Percentiles rank a stretch among this genome's conserved stretches.
Evolutionary conservation across 441 rosid genomes (phyloP).

Genomic region (Arabidopsis hybrid): DNA sequence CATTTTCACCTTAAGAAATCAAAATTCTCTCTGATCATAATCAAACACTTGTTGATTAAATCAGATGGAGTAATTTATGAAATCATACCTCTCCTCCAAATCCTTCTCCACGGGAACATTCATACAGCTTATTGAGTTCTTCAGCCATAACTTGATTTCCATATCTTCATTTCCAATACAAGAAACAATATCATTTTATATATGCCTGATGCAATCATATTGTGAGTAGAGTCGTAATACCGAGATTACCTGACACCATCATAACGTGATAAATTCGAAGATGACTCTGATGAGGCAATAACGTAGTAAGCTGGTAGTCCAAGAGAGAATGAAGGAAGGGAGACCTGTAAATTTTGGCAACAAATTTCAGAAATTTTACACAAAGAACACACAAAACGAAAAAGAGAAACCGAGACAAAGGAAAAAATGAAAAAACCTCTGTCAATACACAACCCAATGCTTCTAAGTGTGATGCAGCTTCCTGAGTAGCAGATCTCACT

Average conservation of each 20-base stretch:
- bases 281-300: slow-evolving; percentile 92
- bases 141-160: slow-evolving; percentile 84
- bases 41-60: neutral
- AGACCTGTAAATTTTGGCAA: slow-evolving; percentile 56
- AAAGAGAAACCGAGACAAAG: slow-evolving; percentile 3
- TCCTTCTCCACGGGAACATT: slow-evolving; percentile 83
- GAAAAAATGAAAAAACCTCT: slow-evolving; percentile 56
- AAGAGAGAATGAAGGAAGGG: slow-evolving; percentile 89
- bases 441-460: slow-evolving; percentile 79
- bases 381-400: neutral
- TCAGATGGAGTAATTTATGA: slow-evolving; percentile 16
- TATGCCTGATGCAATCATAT: neutral
- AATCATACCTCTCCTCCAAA: slow-evolving; percentile 84
- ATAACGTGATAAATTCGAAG: slow-evolving; percentile 92
- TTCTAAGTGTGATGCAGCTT: slow-evolving; percentile 83
- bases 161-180: slow-evolving; percentile 55
- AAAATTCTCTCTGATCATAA: neutral
- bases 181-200: slow-evolving; percentile 10
- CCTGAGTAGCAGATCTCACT: slow-evolving; percentile 69
- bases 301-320: slow-evolving; percentile 95
- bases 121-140: slow-evolving; percentile 77
- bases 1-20: slow-evolving; percentile 77
- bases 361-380: slow-evolving; percentile 24
- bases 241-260: slow-evolving; percentile 83
- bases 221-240: neutral